Percentiles rank a stretch among this genome's conserved stretches.
phyloP scores from a whole-genome alignment of 1,284 basidiomycete genomes.

The Ustilago lituana region DNA sequence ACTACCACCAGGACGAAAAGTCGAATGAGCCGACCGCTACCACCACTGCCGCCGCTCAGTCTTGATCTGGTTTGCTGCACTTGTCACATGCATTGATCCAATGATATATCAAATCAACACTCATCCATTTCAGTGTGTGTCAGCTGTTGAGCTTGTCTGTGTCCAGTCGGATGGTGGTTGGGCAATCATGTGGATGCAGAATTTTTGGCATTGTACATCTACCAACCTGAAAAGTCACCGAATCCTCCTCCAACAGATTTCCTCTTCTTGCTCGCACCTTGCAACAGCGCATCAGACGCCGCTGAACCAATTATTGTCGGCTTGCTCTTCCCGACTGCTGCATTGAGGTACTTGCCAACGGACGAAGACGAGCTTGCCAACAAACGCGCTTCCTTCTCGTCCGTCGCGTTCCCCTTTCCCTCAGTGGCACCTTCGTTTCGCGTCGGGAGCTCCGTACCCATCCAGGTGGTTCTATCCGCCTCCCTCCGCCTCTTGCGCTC shows the following conservation, averaged over 20 bases:
- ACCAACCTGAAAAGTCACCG: constrained; percentile 62
- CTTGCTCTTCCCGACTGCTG: background rate
- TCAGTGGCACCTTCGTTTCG: background rate
- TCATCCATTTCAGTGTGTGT: background rate
- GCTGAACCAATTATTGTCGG: background rate
- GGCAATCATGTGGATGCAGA: too few relatives aligned
- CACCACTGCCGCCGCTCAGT: background rate
- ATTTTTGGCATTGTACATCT: too few relatives aligned
- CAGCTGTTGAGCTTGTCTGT: background rate
- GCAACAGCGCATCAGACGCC: background rate
- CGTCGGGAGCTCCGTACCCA: constrained; percentile 33
- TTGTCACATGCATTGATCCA: background rate
- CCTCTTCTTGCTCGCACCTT: constrained; percentile 13
- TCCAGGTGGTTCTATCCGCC: constrained; percentile 63
- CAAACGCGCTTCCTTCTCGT: background rate
- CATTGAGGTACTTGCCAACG: constrained; percentile 40
- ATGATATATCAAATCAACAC: too few relatives aligned
- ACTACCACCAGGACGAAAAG: constrained; percentile 34
- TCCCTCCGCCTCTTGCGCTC: constrained; percentile 59
- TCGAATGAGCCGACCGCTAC: too few relatives aligned
- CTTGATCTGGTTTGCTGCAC: background rate
- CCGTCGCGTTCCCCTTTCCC: background rate
- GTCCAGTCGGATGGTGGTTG: too few relatives aligned
- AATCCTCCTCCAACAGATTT: constrained; percentile 39
- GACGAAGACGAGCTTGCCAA: constrained; percentile 2